Percentiles rank a stretch among this genome's conserved stretches.
Evolutionary conservation across 768 basidiomycete genomes (phyloP).

Genomic region (Tulasnella sp.): DNA sequence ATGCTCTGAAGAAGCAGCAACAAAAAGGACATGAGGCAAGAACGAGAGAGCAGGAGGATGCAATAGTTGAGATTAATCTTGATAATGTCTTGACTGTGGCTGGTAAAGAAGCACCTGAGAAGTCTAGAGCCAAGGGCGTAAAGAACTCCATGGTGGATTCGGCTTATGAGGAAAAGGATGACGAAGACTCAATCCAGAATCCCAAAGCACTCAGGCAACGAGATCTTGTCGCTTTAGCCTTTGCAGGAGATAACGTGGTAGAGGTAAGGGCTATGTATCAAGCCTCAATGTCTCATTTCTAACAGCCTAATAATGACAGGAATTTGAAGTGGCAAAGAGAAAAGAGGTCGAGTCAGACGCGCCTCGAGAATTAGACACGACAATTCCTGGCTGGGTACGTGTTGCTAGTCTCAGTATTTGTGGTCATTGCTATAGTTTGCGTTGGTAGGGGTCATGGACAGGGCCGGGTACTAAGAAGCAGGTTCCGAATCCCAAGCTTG

Average conservation of each 20-base stretch:
- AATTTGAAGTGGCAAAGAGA: slow-evolving; percentile 74
- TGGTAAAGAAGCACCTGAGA: slow-evolving; percentile 17
- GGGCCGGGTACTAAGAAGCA: slow-evolving; percentile 55
- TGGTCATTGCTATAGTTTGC: not conserved
- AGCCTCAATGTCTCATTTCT: not conserved
- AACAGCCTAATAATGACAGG: slow-evolving; percentile 33
- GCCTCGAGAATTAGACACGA: slow-evolving; percentile 74
- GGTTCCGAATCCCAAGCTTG: slow-evolving; percentile 41
- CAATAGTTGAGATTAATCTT: slow-evolving; percentile 60
- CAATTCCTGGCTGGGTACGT: slow-evolving; percentile 89
- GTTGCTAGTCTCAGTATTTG: not conserved
- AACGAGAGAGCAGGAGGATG: slow-evolving; percentile 57
- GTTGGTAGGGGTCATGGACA: slow-evolving; percentile 75
- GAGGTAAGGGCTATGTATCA: slow-evolving; percentile 35
- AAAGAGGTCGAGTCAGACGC: slow-evolving; percentile 78
- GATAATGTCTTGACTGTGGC: slow-evolving; percentile 34
- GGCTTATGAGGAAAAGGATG: slow-evolving; percentile 31
- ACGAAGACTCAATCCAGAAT: slow-evolving; percentile 30
- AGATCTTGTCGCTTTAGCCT: slow-evolving; percentile 86
- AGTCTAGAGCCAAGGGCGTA: slow-evolving; percentile 3
- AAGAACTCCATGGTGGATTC: slow-evolving; percentile 25
- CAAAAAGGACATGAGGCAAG: slow-evolving; percentile 45
- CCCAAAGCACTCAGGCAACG: slow-evolving; percentile 67
- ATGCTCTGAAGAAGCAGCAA: slow-evolving; percentile 55
- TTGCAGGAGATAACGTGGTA: slow-evolving; percentile 94